Conservation (phyloP, 768 basidiomycete species). For the Coprinopsis sp. region DNA sequence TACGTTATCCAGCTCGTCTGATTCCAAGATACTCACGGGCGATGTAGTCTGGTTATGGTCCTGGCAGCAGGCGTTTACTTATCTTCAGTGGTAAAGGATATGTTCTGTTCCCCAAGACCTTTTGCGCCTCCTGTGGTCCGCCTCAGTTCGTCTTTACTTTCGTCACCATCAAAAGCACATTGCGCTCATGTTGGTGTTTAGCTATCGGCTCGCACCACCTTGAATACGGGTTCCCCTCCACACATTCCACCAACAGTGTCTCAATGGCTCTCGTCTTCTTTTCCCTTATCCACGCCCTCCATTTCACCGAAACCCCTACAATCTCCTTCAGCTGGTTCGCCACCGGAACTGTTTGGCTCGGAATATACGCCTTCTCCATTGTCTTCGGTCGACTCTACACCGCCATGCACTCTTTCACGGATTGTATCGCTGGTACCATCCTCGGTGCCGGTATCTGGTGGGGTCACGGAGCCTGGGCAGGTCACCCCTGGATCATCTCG, state of each 20-base stretch:
- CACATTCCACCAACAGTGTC: conserved; percentile 87
- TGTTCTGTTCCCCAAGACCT: conserved; percentile 86
- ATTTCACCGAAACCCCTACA: conserved; percentile 27
- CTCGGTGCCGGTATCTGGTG: conserved; percentile 73
- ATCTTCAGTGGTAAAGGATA: conserved; percentile 86
- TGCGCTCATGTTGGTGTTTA: conserved; percentile 21
- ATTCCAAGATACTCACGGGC: background rate
- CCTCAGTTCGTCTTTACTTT: conserved; percentile 51
- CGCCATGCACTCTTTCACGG: conserved; percentile 85
- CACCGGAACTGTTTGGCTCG: conserved; percentile 39
- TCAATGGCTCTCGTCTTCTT: conserved; percentile 85
- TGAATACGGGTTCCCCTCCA: conserved; percentile 95
- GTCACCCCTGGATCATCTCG: conserved; percentile 30
- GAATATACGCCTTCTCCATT: conserved; percentile 62
- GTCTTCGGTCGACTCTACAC: conserved; percentile 80
- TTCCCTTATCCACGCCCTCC: conserved; percentile 50
- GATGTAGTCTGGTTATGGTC: conserved; percentile 58
- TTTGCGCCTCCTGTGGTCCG: conserved; percentile 90
- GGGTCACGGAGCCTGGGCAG: conserved; percentile 42
- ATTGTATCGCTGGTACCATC: conserved; percentile 57
- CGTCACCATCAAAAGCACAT: background rate
- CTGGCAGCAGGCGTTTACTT: conserved; percentile 79
- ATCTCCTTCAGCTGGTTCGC: conserved; percentile 46
- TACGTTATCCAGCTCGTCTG: conserved; percentile 31
- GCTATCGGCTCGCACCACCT: conserved; percentile 77